phyloP scores from a whole-genome alignment of 176 grass and related monocot species.

The Canna indica region DNA sequence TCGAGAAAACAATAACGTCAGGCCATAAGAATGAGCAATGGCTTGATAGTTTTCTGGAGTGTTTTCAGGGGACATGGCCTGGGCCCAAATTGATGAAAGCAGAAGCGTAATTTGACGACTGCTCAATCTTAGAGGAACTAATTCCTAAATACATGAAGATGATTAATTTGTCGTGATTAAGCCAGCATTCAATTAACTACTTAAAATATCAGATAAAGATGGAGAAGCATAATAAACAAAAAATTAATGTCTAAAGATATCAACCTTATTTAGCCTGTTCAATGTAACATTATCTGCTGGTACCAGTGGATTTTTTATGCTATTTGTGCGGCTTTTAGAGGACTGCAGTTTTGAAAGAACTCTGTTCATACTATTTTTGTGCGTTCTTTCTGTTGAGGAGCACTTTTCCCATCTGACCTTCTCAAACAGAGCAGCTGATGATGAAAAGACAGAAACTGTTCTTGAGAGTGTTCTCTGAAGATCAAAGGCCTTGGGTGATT shows the following conservation, averaged over 20 bases:
- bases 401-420: conserved; percentile 70
- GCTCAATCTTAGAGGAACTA: conserved; percentile 62
- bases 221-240: background rate
- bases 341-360: conserved; percentile 36
- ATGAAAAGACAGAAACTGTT: conserved; percentile 97
- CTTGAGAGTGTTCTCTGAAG: conserved; percentile 94
- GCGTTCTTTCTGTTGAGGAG: conserved; percentile 35
- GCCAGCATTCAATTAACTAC: background rate
- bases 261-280: conserved; percentile 52
- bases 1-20: conserved; percentile 79
- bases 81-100: conserved; percentile 90
- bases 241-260: conserved; percentile 21
- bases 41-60: conserved; percentile 92
- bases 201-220: background rate
- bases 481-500: conserved; percentile 41
- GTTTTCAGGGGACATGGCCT: conserved; percentile 69
- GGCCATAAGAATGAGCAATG: conserved; percentile 91
- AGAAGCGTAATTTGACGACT: conserved; percentile 84
- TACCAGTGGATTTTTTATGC: conserved; percentile 52
- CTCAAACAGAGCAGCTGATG: conserved; percentile 97
- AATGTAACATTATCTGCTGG: conserved; percentile 37
- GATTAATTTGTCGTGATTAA: conserved; percentile 1
- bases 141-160: conserved; percentile 45
- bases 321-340: conserved; percentile 49
- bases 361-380: conserved; percentile 41